A percentile compares a stretch with the other conserved stretches of the same genome.
Conservation (phyloP, 805 yeast species). For the Saturnispora saitoi region DNA sequence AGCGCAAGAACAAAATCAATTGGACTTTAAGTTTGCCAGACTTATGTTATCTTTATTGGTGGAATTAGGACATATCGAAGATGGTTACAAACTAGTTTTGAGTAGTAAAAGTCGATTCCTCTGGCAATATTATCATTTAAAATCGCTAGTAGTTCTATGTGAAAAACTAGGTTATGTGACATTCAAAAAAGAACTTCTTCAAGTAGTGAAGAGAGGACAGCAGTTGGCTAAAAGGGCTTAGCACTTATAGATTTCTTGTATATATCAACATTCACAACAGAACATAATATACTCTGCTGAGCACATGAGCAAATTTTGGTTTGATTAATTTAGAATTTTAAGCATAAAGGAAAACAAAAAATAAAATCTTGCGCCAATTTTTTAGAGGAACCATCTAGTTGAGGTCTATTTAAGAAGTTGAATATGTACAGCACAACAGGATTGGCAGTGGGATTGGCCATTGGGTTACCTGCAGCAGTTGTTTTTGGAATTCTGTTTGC, state of each 20-base stretch:
- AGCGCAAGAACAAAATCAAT: slow-evolving; percentile 30
- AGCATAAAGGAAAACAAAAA: no score
- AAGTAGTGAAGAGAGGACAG: slow-evolving; percentile 17
- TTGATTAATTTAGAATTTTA: not conserved
- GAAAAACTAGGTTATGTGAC: slow-evolving; percentile 36
- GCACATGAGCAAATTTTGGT: not conserved
- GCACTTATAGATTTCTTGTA: not conserved
- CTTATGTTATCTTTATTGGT: slow-evolving; percentile 57
- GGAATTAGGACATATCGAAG: slow-evolving; percentile 46
- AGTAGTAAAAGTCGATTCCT: slow-evolving; percentile 60
- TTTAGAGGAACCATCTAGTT: no score
- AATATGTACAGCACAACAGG: slow-evolving; percentile 16
- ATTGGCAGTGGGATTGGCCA: slow-evolving; percentile 44
- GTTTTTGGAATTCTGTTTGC: slow-evolving; percentile 28
- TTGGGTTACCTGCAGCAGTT: slow-evolving; percentile 41
- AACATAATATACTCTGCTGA: not conserved
- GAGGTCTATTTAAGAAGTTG: no score
- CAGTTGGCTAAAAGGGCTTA: not conserved
- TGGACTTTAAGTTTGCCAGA: slow-evolving; percentile 64
- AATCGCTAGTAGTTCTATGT: slow-evolving; percentile 33
- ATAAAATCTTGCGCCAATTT: no score
- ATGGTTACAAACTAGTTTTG: slow-evolving; percentile 60
- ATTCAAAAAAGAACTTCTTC: slow-evolving; percentile 23
- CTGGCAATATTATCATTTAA: slow-evolving; percentile 52
- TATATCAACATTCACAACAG: not conserved